Base-by-base conservation (phyloP, 2,329 filamentous ascomycete genomes). In the Aureobasidium vineae region DNA sequence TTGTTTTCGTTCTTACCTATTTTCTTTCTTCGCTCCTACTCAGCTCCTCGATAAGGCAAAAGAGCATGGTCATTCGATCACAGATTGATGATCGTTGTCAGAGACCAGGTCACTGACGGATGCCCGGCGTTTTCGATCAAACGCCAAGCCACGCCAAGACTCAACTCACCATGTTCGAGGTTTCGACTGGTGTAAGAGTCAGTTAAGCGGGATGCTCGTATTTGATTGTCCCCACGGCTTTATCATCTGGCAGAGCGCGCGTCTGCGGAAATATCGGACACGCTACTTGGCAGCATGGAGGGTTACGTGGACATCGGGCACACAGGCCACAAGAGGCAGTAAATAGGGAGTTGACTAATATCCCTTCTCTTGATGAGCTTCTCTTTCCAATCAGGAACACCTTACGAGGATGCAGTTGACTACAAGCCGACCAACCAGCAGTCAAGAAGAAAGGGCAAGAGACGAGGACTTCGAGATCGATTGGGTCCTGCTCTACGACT, bases 391-490 rank as follows among this genome's bases (percentile, higher is more conserved):
- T 10, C 1, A 16, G 5, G 4, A 8, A 10, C 1, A 8, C 5
- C 11, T n/a, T 31, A 3, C n/a, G 5, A 61, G 28, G 3, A 61
- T 61, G 57, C 57, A 61, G 4, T 26, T 19, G 8, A 26, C 5
- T 2, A 36, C 28, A 36, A 38, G 26, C 1, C 41, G 43, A 47
- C 57, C 31, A 4, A 23, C 13, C n/a, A 61, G 43, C 31, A 49
- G 13, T n/a, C 57, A 38, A 13, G 5, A 28, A 10, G 41, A 49
- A 21, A 38, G 13, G 13, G 41, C 38, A 5, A 61, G 26, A n/a
- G 57, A 61, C 19, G 57, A 61, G 21, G 57, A 61, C n/a, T 61
- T 61, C n/a, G 57, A 61, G 19, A 31, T 61, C 19, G 57, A 61
- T 11, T 61, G 57, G 57, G 57, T 49, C 5, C 19, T 61, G 2